Evolutionary conservation across 352 stramenopile species (phyloP), one percentile per base, ranked within the genome.

Genomic region (Globisporangium takayamanum): DNA sequence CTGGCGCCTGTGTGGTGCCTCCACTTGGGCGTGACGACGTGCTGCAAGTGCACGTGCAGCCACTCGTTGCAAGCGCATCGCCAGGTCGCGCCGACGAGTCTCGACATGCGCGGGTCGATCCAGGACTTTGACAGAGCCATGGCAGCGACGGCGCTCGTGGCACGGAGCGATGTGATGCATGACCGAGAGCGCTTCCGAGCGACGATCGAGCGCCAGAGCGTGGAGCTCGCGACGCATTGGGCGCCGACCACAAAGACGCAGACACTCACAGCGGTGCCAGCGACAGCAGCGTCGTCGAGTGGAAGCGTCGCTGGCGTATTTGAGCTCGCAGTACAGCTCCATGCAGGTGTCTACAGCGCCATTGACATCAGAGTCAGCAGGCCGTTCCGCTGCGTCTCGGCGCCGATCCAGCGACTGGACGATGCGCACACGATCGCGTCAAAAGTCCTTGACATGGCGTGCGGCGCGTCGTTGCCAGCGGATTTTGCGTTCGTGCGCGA

Each of bases 21-120:
- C 26, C 37, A 5, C 33, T 20, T 0, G n/a, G 6, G 20, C 39
- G 25, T 0, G 37, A 57, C 26, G 57, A 63, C 30, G 3, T 51
- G 28, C 57, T 63, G n/a, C n/a, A 20, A 3, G 28, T 63, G 7
- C 49, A 10, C 8, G 53, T 62, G 12, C 12, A 42, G 37, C 25
- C 49, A 18, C 48, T 57, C 7, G 15, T 18, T 30, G 42, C 20
- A 14, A 28, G 12, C 47, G n/a, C 39, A 55, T 42, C 47, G 46
- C 18, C 53, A 65, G 39, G 10, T 36, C 6, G 26, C 7, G 3
- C n/a, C 6, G 3, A 52, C 53, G 12, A 41, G 50, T n/a, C 26
- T 65, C n/a, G 53, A 55, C 26, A 57, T 60, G 59, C 59, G 59
- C 10, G 47, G 53, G 37, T 47, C 52, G 4, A 53, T 65, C 46